These are phyloP conservation scores for Pichia deserticola DNA, from an alignment of 805 yeast genomes.

Conservation along the genomic window DNA sequence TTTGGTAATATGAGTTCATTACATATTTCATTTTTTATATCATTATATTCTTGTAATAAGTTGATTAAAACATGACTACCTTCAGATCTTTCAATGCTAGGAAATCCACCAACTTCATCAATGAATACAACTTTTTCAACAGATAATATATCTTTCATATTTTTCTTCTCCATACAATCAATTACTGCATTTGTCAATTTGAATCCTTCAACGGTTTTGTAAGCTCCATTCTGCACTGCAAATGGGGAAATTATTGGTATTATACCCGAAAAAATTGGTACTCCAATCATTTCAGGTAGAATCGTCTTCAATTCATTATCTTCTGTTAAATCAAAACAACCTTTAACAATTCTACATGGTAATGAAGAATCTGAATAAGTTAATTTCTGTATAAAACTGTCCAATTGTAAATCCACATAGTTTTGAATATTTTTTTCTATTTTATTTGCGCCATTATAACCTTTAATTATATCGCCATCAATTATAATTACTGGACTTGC, in stretches of 20 bases:
- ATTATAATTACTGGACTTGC: conserved; percentile 64
- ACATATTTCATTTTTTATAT: conserved; percentile 4
- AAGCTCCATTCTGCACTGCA: conserved; percentile 30
- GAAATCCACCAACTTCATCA: conserved; percentile 85
- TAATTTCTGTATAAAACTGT: background rate
- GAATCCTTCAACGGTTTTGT: conserved; percentile 31
- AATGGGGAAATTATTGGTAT: conserved; percentile 63
- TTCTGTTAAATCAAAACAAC: conserved; percentile 29
- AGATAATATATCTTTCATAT: conserved; percentile 31
- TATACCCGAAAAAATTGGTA: conserved; percentile 36
- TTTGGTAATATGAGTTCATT: conserved; percentile 45
- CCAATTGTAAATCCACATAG: conserved; percentile 14
- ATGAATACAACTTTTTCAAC: conserved; percentile 78
- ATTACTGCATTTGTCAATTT: conserved; percentile 35
- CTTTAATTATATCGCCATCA: conserved; percentile 28
- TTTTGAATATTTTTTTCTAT: conserved; percentile 9
- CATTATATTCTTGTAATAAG: conserved; percentile 63
- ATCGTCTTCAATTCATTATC: conserved; percentile 17
- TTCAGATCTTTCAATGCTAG: conserved; percentile 72
- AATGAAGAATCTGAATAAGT: background rate
- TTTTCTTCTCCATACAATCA: conserved; percentile 22
- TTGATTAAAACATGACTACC: conserved; percentile 86
- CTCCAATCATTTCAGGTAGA: conserved; percentile 32
- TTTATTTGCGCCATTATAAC: conserved; percentile 14
- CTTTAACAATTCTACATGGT: conserved; percentile 26